Conservation (phyloP, 352 stramenopile genomes). For the Globisporangium nodosum region DNA sequence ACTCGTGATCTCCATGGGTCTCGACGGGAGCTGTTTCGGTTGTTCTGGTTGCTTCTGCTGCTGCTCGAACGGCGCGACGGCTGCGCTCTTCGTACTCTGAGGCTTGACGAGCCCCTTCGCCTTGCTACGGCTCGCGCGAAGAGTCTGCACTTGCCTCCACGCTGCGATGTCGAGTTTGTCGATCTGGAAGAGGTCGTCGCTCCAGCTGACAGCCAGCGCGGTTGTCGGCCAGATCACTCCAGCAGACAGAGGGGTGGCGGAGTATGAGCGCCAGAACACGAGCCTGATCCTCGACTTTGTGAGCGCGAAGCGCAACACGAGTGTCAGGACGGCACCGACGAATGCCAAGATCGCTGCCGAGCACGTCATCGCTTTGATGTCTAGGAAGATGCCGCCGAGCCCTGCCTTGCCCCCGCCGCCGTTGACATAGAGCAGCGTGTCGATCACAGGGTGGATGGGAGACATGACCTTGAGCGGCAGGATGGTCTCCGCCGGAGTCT, state of each 20-base stretch:
- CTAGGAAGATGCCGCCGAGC: constrained; percentile 7
- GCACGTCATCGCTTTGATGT: constrained; percentile 5
- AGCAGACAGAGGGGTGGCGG: constrained; percentile 1
- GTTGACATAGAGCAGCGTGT: constrained; percentile 1
- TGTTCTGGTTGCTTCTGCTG: not conserved
- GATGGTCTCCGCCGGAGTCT: not conserved
- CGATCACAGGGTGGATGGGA: not conserved
- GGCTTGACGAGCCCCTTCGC: not conserved
- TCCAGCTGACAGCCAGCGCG: constrained; percentile 8
- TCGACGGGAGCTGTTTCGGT: not conserved
- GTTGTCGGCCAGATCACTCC: constrained; percentile 9
- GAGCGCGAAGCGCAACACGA: not conserved
- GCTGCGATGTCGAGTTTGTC: not conserved
- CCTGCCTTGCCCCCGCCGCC: constrained; percentile 1
- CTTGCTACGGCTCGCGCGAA: not conserved
- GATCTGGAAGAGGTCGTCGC: constrained; percentile 4
- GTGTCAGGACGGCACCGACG: not conserved
- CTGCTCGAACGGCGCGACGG: not conserved
- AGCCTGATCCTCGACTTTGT: not conserved
- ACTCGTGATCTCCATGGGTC: not conserved
- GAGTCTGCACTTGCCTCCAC: not conserved
- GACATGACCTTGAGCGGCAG: not conserved
- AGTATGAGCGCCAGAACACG: constrained; percentile 9
- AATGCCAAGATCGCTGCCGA: not conserved
- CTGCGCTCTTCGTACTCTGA: not conserved